These are phyloP conservation scores for Didymella keratinophila DNA, from an alignment of 2,329 filamentous ascomycete species.

Conservation along the genomic window DNA sequence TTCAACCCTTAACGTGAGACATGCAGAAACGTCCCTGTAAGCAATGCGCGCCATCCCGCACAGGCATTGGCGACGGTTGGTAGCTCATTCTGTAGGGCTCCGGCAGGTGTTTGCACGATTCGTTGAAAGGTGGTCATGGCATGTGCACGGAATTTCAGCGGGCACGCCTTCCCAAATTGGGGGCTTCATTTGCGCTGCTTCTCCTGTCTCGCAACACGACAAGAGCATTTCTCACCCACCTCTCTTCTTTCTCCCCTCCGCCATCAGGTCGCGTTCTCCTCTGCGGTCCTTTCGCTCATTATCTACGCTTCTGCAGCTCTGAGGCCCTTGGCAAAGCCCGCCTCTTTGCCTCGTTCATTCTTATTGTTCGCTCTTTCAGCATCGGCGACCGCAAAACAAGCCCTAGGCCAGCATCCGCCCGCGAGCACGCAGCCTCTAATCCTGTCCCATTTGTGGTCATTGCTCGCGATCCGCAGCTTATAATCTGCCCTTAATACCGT, in stretches of 20 bases:
- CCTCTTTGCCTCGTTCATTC: conserved; percentile 49
- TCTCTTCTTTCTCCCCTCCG: conserved; percentile 40
- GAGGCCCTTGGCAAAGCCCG: conserved; percentile 40
- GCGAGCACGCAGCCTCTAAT: conserved; percentile 36
- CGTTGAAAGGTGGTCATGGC: conserved; percentile 29
- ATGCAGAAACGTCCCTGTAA: conserved; percentile 26
- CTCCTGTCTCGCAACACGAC: conserved; percentile 42
- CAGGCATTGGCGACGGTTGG: conserved; percentile 26
- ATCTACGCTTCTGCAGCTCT: conserved; percentile 46
- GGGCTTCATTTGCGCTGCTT: conserved; percentile 45
- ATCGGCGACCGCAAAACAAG: conserved; percentile 45
- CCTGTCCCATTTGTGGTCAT: conserved; percentile 33
- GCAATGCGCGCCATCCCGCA: conserved; percentile 35
- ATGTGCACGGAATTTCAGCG: conserved; percentile 38
- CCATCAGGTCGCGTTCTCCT: conserved; percentile 41
- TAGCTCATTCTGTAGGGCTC: conserved; percentile 23
- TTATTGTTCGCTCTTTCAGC: conserved; percentile 52
- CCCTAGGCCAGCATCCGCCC: conserved; percentile 37
- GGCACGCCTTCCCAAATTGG: conserved; percentile 37
- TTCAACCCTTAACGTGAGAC: conserved; percentile 14
- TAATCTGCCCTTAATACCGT: conserved; percentile 26
- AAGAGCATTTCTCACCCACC: conserved; percentile 41
- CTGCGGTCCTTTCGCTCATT: conserved; percentile 49
- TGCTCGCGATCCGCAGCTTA: conserved; percentile 28
- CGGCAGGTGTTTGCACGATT: conserved; percentile 24